These are phyloP conservation scores for Pseudogymnoascus sp. DNA, from an alignment of 2,329 filamentous ascomycete species.

Conservation along the genomic window DNA sequence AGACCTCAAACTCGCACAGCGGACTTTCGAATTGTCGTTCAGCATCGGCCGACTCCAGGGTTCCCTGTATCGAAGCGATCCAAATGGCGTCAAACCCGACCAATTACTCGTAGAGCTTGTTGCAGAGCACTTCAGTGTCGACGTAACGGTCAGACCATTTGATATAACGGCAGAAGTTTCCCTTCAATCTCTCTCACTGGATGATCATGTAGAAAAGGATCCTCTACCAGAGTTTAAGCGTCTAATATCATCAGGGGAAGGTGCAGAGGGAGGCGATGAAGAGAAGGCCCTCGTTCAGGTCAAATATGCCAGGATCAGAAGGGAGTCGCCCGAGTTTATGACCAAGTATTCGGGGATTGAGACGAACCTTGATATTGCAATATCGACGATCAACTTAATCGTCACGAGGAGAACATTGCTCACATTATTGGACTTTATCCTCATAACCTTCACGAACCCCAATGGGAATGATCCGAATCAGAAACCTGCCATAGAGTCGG, in stretches of 20 bases:
- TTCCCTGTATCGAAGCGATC: conserved; percentile 80
- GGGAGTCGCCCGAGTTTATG: conserved; percentile 85
- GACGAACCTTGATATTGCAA: conserved; percentile 79
- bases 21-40: conserved; percentile 94
- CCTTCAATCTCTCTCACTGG: conserved; percentile 75
- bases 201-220: conserved; percentile 87
- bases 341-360: conserved; percentile 86
- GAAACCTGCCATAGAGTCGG: conserved; percentile 31
- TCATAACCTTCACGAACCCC: conserved; percentile 75
- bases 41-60: conserved; percentile 90
- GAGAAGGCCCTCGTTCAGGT: conserved; percentile 76
- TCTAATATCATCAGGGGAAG: conserved; percentile 78
- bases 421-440: conserved; percentile 86
- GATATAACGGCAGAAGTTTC: conserved; percentile 92
- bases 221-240: conserved; percentile 88
- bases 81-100: conserved; percentile 66
- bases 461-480: conserved; percentile 39
- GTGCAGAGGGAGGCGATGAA: conserved; percentile 63
- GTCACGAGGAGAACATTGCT: conserved; percentile 89
- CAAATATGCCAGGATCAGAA: conserved; percentile 84
- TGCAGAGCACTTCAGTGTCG: conserved; percentile 77
- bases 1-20: conserved; percentile 68
- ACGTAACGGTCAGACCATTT: conserved; percentile 79
- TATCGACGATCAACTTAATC: conserved; percentile 93
- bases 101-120: conserved; percentile 81